phyloP scores from a whole-genome alignment of 2,329 filamentous ascomycete genomes.

The Nigrospora sphaerica region DNA sequence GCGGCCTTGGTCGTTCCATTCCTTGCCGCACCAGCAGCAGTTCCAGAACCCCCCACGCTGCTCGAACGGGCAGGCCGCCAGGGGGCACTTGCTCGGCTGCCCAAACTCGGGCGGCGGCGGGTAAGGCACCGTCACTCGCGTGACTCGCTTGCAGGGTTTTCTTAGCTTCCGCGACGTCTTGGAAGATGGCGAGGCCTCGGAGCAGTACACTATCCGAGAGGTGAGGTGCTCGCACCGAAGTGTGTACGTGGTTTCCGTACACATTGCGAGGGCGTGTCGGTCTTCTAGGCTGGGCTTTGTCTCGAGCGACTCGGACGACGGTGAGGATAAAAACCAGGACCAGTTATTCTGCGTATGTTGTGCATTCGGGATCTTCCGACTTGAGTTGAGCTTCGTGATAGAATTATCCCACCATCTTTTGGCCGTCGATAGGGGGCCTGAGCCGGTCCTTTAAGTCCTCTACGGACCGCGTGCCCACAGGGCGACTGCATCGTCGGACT shows the following conservation, averaged over 20 bases:
- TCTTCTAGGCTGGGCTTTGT: not conserved
- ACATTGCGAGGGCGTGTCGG: constrained; percentile 28
- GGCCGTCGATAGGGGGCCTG: too few relatives aligned
- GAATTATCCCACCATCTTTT: too few relatives aligned
- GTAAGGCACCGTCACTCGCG: constrained; percentile 35
- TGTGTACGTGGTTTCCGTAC: constrained; percentile 41
- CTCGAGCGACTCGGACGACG: too few relatives aligned
- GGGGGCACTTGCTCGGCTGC: constrained; percentile 33
- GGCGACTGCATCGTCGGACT: too few relatives aligned
- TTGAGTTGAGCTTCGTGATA: too few relatives aligned
- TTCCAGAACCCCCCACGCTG: constrained; percentile 42
- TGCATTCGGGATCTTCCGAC: too few relatives aligned
- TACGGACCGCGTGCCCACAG: too few relatives aligned
- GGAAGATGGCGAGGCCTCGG: constrained; percentile 25
- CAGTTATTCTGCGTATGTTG: too few relatives aligned
- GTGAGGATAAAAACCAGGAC: too few relatives aligned
- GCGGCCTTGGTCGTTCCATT: constrained; percentile 40
- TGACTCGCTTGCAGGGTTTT: constrained; percentile 34
- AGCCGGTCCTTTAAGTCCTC: too few relatives aligned
- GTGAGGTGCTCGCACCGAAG: constrained; percentile 44
- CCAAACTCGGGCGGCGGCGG: constrained; percentile 39
- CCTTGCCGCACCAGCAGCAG: constrained; percentile 50
- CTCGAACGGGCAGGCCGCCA: constrained; percentile 42
- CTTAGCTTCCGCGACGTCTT: constrained; percentile 17
- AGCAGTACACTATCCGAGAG: constrained; percentile 36